Evolutionary conservation across 1,284 basidiomycete genomes (phyloP).

Genomic region (Tausonia pullulans): DNA sequence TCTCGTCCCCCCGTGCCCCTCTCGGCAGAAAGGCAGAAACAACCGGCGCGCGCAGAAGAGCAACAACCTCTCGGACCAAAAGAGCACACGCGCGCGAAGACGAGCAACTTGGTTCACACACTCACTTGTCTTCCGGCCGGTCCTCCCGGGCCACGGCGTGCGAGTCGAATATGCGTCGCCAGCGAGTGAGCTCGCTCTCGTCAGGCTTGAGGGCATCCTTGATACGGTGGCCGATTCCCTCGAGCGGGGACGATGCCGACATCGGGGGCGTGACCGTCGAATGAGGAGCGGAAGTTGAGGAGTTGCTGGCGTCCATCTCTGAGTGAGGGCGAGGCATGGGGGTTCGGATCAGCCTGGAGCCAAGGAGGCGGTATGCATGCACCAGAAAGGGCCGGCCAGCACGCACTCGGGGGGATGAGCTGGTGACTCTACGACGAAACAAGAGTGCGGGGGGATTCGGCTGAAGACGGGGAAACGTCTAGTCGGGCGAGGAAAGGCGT

Average conservation of each 20-base stretch:
- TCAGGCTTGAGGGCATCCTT: constrained; percentile 57
- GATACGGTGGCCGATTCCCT: constrained; percentile 25
- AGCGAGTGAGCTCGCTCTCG: constrained; percentile 70
- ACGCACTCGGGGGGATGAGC: no score
- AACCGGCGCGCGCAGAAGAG: neutral
- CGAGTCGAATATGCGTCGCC: constrained; percentile 71
- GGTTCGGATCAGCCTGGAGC: neutral
- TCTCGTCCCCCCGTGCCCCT: neutral
- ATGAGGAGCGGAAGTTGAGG: neutral
- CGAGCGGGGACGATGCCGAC: constrained; percentile 7
- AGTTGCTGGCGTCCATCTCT: no score
- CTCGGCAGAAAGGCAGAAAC: neutral
- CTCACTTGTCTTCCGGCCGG: constrained; percentile 55
- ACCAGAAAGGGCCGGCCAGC: neutral
- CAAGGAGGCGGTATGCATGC: neutral
- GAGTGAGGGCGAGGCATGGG: neutral
- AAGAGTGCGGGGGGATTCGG: no score
- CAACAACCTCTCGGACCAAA: neutral
- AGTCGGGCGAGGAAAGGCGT: no score
- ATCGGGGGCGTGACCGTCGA: neutral
- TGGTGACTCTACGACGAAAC: no score
- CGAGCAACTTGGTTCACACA: neutral
- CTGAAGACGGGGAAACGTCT: no score
- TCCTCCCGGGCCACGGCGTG: constrained; percentile 59
- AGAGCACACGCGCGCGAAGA: neutral